Evolutionary conservation across 2,329 filamentous ascomycete species (phyloP).

Genomic region (Tolypocladium nubicola): DNA sequence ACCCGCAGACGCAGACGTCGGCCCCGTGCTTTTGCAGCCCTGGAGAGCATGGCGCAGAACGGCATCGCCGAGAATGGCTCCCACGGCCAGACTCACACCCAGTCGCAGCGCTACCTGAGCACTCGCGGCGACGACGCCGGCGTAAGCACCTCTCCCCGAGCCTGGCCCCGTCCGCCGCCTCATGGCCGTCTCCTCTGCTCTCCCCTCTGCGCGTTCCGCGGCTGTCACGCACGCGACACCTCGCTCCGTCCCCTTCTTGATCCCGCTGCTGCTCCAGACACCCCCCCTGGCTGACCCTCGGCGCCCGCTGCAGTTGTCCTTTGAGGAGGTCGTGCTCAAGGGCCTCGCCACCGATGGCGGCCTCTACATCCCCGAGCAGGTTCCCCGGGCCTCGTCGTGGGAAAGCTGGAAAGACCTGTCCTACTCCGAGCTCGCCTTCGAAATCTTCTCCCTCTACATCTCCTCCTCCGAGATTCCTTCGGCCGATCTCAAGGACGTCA

Average conservation of each 20-base stretch:
- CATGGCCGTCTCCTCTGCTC: neutral
- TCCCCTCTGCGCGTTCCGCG: neutral
- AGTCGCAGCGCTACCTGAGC: conserved; percentile 39
- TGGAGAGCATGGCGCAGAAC: conserved; percentile 28
- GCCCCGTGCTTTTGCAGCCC: conserved; percentile 2
- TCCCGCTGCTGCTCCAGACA: neutral
- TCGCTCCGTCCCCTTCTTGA: neutral
- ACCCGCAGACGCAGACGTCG: neutral
- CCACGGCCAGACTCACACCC: conserved; percentile 23
- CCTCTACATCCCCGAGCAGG: conserved; percentile 78
- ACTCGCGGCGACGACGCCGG: conserved; percentile 39
- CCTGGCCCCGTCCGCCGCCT: neutral
- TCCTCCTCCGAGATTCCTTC: conserved; percentile 72
- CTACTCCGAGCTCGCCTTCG: conserved; percentile 72
- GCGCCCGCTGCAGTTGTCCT: conserved; percentile 53
- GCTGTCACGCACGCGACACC: neutral
- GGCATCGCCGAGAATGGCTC: conserved; percentile 23
- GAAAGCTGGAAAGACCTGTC: conserved; percentile 63
- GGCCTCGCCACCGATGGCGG: conserved; percentile 80
- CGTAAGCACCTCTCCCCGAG: conserved; percentile 19
- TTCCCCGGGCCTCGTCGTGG: conserved; percentile 37
- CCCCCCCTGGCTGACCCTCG: neutral
- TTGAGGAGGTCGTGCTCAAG: conserved; percentile 85
- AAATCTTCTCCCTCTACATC: conserved; percentile 83
- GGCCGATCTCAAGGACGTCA: conserved; percentile 70